Conservation (phyloP, 2,329 filamentous ascomycete genomes). For the Talaromyces sp. region DNA sequence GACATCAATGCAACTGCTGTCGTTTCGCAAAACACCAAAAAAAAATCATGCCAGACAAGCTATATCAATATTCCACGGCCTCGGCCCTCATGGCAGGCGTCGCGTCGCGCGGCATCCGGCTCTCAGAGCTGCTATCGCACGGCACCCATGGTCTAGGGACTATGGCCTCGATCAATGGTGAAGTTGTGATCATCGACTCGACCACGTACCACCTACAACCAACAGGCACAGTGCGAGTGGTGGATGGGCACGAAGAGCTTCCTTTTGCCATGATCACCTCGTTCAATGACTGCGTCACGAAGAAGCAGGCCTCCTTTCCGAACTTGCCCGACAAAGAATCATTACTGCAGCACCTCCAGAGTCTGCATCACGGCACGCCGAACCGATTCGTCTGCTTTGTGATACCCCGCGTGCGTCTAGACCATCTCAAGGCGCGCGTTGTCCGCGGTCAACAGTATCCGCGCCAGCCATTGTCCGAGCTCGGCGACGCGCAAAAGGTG, state of each 20-base stretch:
- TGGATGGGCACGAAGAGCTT: constrained; percentile 8
- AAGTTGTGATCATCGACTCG: constrained; percentile 12
- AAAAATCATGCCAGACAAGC: constrained; percentile 8
- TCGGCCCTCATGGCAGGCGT: constrained; percentile 13
- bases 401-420: constrained; percentile 1
- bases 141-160: constrained; percentile 11
- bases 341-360: constrained; percentile 4
- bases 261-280: constrained; percentile 12
- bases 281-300: constrained; percentile 8
- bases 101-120: constrained; percentile 7
- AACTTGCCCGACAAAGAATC: constrained; percentile 8
- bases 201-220: constrained; percentile 10
- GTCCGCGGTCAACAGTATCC: constrained; percentile 13
- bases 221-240: constrained; percentile 4
- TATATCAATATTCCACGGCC: constrained; percentile 12
- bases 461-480: constrained; percentile 10
- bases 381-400: constrained; percentile 12
- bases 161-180: constrained; percentile 13
- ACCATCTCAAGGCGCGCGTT: constrained; percentile 10
- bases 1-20: not conserved
- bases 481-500: constrained; percentile 11
- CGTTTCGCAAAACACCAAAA: not conserved
- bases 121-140: constrained; percentile 8
- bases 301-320: constrained; percentile 3
- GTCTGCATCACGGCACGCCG: not conserved